Conservation (phyloP, 1,284 basidiomycete genomes). For the Boletus sp. region DNA sequence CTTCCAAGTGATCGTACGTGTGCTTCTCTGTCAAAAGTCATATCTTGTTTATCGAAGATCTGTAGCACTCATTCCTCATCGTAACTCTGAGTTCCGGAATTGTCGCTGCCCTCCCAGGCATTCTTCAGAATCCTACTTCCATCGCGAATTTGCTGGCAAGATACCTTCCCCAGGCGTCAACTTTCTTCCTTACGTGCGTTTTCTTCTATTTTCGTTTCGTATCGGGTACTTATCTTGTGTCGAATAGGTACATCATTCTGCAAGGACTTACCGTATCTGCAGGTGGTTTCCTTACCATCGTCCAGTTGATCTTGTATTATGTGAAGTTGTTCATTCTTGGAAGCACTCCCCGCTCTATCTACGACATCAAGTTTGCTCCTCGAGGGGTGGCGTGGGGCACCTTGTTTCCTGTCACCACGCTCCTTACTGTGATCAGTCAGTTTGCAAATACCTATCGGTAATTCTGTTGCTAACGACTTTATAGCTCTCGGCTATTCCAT, state of each 20-base stretch:
- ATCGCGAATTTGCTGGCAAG: constrained; percentile 66
- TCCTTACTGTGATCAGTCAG: constrained; percentile 76
- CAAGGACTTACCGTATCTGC: constrained; percentile 76
- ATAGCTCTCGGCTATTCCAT: constrained; percentile 77
- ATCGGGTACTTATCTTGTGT: neutral
- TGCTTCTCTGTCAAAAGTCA: neutral
- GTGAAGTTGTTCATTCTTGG: constrained; percentile 83
- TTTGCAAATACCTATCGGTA: constrained; percentile 12
- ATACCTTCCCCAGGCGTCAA: constrained; percentile 81
- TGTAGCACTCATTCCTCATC: constrained; percentile 83
- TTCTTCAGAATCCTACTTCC: constrained; percentile 58
- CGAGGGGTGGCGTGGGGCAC: constrained; percentile 80
- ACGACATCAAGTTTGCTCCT: constrained; percentile 70
- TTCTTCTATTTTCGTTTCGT: constrained; percentile 11
- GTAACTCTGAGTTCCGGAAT: constrained; percentile 82
- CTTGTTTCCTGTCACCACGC: constrained; percentile 71
- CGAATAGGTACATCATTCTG: constrained; percentile 54
- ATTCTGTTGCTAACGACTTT: constrained; percentile 11
- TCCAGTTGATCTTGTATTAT: constrained; percentile 77
- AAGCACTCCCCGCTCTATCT: constrained; percentile 86
- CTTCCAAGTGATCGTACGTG: constrained; percentile 83
- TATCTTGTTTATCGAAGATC: neutral
- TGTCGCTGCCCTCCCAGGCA: constrained; percentile 59
- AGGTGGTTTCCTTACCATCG: constrained; percentile 76
- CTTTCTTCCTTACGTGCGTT: constrained; percentile 89